Conservation (phyloP, 805 yeast species). For the Ogataea pilisensis region DNA sequence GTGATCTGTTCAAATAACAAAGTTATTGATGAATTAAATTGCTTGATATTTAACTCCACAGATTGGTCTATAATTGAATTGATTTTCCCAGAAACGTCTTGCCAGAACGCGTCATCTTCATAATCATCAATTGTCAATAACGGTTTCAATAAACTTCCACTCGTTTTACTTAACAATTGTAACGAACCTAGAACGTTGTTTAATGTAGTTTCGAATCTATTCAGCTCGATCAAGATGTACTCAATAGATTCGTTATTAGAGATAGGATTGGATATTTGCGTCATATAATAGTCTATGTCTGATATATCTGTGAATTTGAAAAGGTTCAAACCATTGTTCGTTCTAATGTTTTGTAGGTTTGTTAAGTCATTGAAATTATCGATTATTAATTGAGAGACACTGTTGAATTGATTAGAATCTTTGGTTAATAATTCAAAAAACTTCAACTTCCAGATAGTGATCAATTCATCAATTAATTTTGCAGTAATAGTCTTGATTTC, state of each 20-base stretch:
- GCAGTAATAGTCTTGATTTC: too few species aligned
- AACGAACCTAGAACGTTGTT: constrained; percentile 15
- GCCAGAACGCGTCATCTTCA: constrained; percentile 33
- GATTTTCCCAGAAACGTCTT: constrained; percentile 7
- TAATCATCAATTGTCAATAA: constrained; percentile 33
- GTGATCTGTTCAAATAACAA: constrained; percentile 15
- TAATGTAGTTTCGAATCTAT: constrained; percentile 16
- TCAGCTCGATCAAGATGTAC: constrained; percentile 14
- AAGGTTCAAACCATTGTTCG: constrained; percentile 17
- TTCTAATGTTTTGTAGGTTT: constrained; percentile 4
- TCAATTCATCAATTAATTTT: constrained; percentile 12
- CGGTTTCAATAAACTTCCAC: constrained; percentile 24
- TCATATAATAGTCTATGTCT: constrained; percentile 18
- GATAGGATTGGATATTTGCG: constrained; percentile 14
- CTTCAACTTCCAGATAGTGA: constrained; percentile 17
- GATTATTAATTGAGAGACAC: constrained; percentile 18
- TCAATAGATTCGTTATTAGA: constrained; percentile 12
- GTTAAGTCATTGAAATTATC: constrained; percentile 11
- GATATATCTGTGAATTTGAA: constrained; percentile 20
- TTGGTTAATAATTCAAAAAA: constrained; percentile 12
- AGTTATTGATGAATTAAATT: constrained; percentile 15
- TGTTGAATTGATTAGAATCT: constrained; percentile 16
- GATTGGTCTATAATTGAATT: constrained; percentile 14
- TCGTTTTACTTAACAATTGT: constrained; percentile 17
- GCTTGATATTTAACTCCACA: constrained; percentile 8